Base-by-base conservation (phyloP, 371 early-diverging fungal genomes). In the Circinella umbellata region DNA sequence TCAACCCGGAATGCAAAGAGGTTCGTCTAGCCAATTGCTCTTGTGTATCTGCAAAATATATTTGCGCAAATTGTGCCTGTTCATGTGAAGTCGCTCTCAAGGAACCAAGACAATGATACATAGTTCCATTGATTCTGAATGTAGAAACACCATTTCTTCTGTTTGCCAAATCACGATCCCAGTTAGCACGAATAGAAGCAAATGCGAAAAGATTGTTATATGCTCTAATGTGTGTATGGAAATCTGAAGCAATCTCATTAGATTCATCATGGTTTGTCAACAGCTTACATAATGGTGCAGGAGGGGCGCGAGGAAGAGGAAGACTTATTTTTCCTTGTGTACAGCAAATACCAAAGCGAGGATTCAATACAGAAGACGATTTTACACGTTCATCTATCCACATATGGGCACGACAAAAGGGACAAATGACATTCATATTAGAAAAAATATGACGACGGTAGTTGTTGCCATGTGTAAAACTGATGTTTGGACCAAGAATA, bases 21-120 rank as follows among this genome's bases (percentile, higher is more conserved):
- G n/a, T 17, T 34, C 60, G 6, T 35, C 60, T 13, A 0, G 60
- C 27, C 60, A 60, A 8, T 38, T 60, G 60, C 13, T 60, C 60
- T 14, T 60, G 13, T 36, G 60, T 60, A 60, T 60, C 60, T 5
- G 60, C 60, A 60, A 60, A 60, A 38, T 60, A 60, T 60, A 60
- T 60, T 4, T 60, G 60, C 0, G 60, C 60, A 60, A 60, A 20
- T 17, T 15, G 34, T 8, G 17, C 36, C 20, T 18, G 60, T 5
- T 4, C 60, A 35, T 14, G 34, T 34, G 15, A 1, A n/a, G 34
- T 14, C 10, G 60, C 60, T 35, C 60, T 60, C 34, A 20, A 15
- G 13, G 60, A 15, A 17, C 60, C 38, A 35, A 60, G 34, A 34
- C 17, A 14, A 35, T 60, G 60, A 17, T 20, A 60, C 60, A 60